phyloP scores from a whole-genome alignment of 305 asterid species.

The Solanum hybrid region DNA sequence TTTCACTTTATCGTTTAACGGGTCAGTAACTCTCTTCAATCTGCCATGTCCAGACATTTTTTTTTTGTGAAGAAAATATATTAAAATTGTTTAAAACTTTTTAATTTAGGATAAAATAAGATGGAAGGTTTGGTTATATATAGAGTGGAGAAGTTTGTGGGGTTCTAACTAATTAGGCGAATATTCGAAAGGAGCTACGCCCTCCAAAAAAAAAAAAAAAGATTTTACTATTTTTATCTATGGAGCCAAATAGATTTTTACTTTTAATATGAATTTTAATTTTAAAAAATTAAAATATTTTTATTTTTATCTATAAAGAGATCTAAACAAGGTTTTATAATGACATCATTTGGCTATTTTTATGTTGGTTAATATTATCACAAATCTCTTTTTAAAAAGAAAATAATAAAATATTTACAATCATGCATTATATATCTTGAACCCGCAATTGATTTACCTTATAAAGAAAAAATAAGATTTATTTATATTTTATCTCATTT shows the following conservation, averaged over 20 bases:
- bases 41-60: conserved; percentile 12
- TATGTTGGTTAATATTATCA: not conserved
- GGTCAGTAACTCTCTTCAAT: conserved; percentile 16
- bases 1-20: conserved; percentile 8
- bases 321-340: not conserved
- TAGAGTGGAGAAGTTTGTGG: not conserved
- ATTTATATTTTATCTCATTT: too few relatives aligned
- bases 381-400: not conserved
- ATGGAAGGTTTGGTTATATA: not conserved
- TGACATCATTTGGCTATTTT: not conserved
- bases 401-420: too few relatives aligned
- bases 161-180: not conserved
- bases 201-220: not conserved
- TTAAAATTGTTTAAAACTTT: not conserved
- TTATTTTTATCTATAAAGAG: not conserved
- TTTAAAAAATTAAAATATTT: not conserved
- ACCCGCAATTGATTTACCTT: too few relatives aligned
- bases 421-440: too few relatives aligned
- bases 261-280: not conserved
- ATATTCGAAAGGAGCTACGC: not conserved
- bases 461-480: too few relatives aligned
- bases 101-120: not conserved
- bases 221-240: not conserved
- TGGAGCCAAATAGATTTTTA: not conserved
- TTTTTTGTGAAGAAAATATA: not conserved